Base-by-base conservation (phyloP, 495 filamentous ascomycete species). In the Penicillium canescens region DNA sequence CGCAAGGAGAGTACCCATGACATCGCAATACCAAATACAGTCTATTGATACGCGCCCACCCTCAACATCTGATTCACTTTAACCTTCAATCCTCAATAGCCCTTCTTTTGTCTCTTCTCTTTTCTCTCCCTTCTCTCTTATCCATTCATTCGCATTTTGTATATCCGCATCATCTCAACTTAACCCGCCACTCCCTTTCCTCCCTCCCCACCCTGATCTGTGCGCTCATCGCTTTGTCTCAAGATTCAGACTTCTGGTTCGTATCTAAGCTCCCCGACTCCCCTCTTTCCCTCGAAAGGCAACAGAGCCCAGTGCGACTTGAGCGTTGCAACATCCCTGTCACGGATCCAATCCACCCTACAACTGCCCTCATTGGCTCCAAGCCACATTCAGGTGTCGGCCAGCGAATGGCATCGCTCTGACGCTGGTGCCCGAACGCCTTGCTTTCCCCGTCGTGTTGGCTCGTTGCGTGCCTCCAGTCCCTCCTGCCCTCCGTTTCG, bases 391-490 rank as follows among this genome's bases (percentile, higher is more conserved):
- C 62, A 64, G 57, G 61, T 53, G 49, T 56, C 57, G 50, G 54
- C 64, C 63, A 68, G 65, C 66, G 61, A 69, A 67, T 62, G 60
- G 57, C 59, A 56, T 55, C 53, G 55, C 57, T 59, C 60, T 52
- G 57, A 64, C 69, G 57, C 71, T 74, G 64, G 55, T 75, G 70
- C 70, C 70, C 70, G 69, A 73, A 70, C 67, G 58, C 60, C 70
- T 71, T 68, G 70, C 67, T 70, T 69, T 72, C 42, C 16, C 55
- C 56, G 58, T 62, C 61, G 61, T 50, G 62, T 62, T 63, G 62
- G 59, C 66, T 60, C 49, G 42, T 65, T 49, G 62, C 49, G 42
- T 48, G 59, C 49, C 42, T 52, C 48, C 35, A 42, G 31, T 53
- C 53, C 45, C 56, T 59, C 33, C 49, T 42, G 53, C 38, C 50